A percentile compares a stretch with the other conserved stretches of the same genome.
These are phyloP conservation scores for Spathaspora sp. DNA, from an alignment of 1,139 yeast genomes.

Conservation along the genomic window DNA sequence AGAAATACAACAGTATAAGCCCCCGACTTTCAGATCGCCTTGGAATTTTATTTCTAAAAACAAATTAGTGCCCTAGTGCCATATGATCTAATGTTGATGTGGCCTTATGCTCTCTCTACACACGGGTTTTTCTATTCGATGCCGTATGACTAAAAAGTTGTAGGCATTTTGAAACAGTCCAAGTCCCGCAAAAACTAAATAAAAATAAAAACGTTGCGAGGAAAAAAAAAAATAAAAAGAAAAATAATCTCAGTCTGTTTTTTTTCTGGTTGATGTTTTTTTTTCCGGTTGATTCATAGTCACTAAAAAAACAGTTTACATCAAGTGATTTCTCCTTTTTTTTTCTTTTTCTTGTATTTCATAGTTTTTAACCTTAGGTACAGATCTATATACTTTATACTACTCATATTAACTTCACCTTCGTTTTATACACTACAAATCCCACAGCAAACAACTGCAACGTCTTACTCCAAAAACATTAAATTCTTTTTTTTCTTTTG, in stretches of 20 bases:
- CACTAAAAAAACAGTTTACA: not conserved
- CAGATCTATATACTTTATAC: not conserved
- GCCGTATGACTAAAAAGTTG: not conserved
- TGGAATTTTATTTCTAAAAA: no score
- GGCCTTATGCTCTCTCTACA: not conserved
- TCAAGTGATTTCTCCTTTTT: not conserved
- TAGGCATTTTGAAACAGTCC: not conserved
- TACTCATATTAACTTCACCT: not conserved
- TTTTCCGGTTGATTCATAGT: constrained; percentile 2
- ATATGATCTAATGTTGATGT: not conserved
- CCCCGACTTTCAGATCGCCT: not conserved
- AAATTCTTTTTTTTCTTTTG: not conserved
- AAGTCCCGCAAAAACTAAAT: not conserved
- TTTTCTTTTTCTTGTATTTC: not conserved
- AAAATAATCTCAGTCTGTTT: not conserved
- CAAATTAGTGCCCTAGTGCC: not conserved
- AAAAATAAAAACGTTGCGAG: not conserved
- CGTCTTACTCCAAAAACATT: not conserved
- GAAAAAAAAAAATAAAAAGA: not conserved
- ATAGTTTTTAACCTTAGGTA: not conserved
- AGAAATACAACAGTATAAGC: not conserved
- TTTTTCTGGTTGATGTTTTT: constrained; percentile 1
- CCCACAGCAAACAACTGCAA: not conserved
- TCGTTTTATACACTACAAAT: not conserved
- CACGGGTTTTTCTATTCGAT: not conserved